A percentile compares a stretch with the other conserved stretches of the same genome.
Conservation (phyloP, 148 eudicot species). For the Fagopyrum homotropicum region DNA sequence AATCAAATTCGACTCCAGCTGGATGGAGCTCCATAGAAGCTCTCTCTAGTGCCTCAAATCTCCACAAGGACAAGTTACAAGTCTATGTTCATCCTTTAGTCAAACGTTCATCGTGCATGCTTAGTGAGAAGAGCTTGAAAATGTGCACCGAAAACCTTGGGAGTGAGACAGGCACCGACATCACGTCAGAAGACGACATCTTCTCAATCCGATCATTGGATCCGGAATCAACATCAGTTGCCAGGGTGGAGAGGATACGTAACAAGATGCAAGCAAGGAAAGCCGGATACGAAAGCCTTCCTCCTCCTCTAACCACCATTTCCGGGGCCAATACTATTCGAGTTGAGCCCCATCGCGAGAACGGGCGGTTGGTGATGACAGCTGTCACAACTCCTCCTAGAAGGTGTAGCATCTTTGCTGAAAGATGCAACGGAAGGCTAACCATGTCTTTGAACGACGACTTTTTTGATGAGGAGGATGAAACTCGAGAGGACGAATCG, state of each 20-base stretch:
- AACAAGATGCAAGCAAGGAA: constrained; percentile 8
- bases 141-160: constrained; percentile 34
- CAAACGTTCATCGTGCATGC: constrained; percentile 14
- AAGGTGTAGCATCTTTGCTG: constrained; percentile 36
- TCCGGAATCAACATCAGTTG: neutral
- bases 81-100: constrained; percentile 21
- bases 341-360: constrained; percentile 35
- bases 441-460: constrained; percentile 26
- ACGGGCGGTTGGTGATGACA: constrained; percentile 57
- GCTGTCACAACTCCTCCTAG: constrained; percentile 40
- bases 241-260: too few species aligned
- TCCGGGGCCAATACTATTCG: constrained; percentile 36
- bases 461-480: neutral
- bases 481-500: neutral
- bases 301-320: constrained; percentile 67
- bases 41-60: constrained; percentile 1
- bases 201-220: neutral
- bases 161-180: constrained; percentile 19
- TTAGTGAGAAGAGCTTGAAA: constrained; percentile 25
- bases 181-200: neutral
- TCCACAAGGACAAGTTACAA: neutral
- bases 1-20: neutral
- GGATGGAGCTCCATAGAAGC: constrained; percentile 8
- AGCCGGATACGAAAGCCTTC: constrained; percentile 24
- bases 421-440: constrained; percentile 62